Base-by-base conservation (phyloP, 2,329 filamentous ascomycete species). In the Trichoderma oligosporum region DNA sequence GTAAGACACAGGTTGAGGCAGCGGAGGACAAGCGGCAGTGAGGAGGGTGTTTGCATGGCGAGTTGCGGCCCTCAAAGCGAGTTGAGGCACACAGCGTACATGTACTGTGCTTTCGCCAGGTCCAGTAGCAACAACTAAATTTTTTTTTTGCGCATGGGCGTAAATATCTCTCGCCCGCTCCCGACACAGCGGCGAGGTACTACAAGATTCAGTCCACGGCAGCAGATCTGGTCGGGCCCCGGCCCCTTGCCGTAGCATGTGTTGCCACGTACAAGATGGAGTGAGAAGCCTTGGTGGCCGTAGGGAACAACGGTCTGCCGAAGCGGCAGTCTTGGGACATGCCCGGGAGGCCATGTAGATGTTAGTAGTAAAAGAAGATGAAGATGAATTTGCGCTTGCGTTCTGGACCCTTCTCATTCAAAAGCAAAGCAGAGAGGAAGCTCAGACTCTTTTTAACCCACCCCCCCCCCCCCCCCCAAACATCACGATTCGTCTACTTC, bases 11-110 rank as follows among this genome's bases (percentile, higher is more conserved):
- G 22, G 44, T 51, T 49, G 45, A 49, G 49, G 36, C 53, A 46
- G 53, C 31, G 44, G 31, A 57, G 55, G 47, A 56, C 51, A 42
- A 54, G 41, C 53, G 61, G 53, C 41, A 35, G 47, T 12, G 55
- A 58, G 47, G 61, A 57, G 47, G 61, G 60, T 56, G 49, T 58
- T 60, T 52, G 61, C 60, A 59, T 59, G 46, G 52, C 20, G 16
- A 41, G 25, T 39, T 27, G 52, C 39, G 45, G 31, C 36, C 22
- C 45, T 25, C 36, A 59, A 51, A 22, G 57, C 52, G 52, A 59
- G 51, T 20, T n/a, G 29, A 46, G 16, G 35, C n/a, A 35, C 45
- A 41, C 59, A 53, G 49, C 35, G 44, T 56, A 47, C 44, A 36
- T 39, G 41, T 14, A 18, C 16, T 16, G 51, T 41, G 41, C 60